Evolutionary conservation across 228 moss, liverwort and hornwort genomes (phyloP).

Genomic region (Sphagnum magellanicum): DNA sequence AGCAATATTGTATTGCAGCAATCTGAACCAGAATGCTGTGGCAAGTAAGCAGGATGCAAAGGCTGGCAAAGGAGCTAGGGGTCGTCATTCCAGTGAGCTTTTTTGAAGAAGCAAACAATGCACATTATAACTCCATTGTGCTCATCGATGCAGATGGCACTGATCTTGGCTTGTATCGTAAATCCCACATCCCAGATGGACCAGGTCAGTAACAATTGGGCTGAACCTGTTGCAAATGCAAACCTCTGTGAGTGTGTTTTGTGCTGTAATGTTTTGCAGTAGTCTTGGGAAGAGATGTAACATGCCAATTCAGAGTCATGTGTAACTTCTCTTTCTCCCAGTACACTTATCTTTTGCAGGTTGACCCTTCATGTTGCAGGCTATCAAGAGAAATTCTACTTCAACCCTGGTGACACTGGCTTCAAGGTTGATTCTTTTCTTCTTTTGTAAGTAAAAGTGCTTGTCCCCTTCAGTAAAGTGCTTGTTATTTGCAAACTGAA

Average conservation of each 20-base stretch:
- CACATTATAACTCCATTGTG: slow-evolving; percentile 86
- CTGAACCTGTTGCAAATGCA: background rate
- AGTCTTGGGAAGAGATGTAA: no score
- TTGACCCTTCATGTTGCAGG: slow-evolving; percentile 19
- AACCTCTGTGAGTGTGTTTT: background rate
- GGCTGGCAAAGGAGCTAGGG: slow-evolving; percentile 75
- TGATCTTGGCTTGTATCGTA: slow-evolving; percentile 83
- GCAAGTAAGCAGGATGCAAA: slow-evolving; percentile 49
- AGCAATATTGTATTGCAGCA: no score
- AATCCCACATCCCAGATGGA: slow-evolving; percentile 92
- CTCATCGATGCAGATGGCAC: slow-evolving; percentile 91
- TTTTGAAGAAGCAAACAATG: slow-evolving; percentile 87
- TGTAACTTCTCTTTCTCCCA: no score
- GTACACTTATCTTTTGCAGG: no score
- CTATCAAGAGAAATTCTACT: slow-evolving; percentile 97
- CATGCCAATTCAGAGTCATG: no score
- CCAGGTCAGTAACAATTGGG: slow-evolving; percentile 36
- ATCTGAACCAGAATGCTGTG: background rate
- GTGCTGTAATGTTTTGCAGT: no score
- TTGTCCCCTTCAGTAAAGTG: background rate
- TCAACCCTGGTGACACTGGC: slow-evolving; percentile 93
- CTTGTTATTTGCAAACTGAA: background rate
- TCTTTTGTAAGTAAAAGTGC: no score
- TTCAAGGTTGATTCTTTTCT: slow-evolving; percentile 44
- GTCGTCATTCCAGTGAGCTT: slow-evolving; percentile 92